phyloP scores from a whole-genome alignment of 2,329 filamentous ascomycete species.

The Ceratocystis colombiana region DNA sequence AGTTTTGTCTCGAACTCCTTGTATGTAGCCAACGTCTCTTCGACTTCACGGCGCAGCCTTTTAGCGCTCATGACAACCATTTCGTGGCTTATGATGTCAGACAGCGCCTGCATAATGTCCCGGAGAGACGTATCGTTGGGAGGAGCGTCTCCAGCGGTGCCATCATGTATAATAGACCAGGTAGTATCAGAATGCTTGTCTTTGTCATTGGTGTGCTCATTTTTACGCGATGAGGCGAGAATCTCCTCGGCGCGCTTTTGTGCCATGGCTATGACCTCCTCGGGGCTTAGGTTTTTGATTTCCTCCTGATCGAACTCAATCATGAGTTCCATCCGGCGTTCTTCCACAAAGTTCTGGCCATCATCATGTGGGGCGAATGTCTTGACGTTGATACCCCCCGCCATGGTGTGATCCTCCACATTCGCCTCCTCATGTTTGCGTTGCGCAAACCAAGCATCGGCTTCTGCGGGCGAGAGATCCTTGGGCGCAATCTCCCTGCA shows the following conservation, averaged over 20 bases:
- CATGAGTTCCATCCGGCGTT: constrained; percentile 28
- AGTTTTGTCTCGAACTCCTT: constrained; percentile 30
- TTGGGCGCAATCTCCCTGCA: constrained; percentile 59
- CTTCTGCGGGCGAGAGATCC: constrained; percentile 31
- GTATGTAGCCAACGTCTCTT: constrained; percentile 17
- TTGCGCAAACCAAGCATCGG: constrained; percentile 38
- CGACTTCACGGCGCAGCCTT: constrained; percentile 14
- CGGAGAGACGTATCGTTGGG: neutral
- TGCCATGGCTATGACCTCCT: constrained; percentile 19
- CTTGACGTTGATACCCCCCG: constrained; percentile 18
- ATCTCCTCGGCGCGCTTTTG: constrained; percentile 19
- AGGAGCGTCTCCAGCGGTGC: neutral
- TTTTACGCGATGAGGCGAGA: constrained; percentile 15
- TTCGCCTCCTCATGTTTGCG: constrained; percentile 30
- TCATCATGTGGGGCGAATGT: neutral
- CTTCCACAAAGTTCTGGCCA: constrained; percentile 15
- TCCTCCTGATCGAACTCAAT: constrained; percentile 21
- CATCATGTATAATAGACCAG: neutral
- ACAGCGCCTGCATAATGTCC: constrained; percentile 35
- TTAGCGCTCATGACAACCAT: constrained; percentile 50
- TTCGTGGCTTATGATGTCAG: constrained; percentile 54
- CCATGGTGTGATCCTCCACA: constrained; percentile 11
- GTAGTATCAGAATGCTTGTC: neutral
- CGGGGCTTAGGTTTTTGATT: constrained; percentile 19
- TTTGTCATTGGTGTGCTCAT: constrained; percentile 29